Evolutionary conservation across 2,329 filamentous ascomycete genomes (phyloP), one percentile per base, ranked within the genome.

Genomic region (Clonostachys rosea): DNA sequence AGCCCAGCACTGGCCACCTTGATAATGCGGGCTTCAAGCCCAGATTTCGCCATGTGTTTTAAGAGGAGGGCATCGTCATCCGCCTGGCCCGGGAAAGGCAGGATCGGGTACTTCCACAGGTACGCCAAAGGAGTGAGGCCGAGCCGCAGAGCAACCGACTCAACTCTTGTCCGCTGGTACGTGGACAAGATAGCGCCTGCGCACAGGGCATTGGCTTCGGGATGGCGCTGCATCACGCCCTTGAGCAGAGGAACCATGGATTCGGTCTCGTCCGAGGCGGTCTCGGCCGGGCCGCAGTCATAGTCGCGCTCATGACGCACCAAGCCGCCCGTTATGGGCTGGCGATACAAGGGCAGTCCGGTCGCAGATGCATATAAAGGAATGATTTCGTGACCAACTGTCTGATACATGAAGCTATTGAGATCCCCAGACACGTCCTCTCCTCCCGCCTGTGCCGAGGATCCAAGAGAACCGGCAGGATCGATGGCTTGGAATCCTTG

Each of bases 351-450:
- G 20, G 92, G 92, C 34, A 97, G 75, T 0, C 78, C 83, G 2
- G 96, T 83, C 34, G 89, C 91, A 43, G 79, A 67, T 50, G 85
- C 84, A 63, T 96, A 97, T 14, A 96, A 77, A 3, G 91, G 90
- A 48, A 97, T 86, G 16, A 96, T 74, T 49, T 83, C 78, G 67
- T 97, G 90, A 12, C 94, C 94, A 50, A 96, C 89, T 4, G 94
- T 99, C 73, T 99, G 94, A 74, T 97, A 99, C 94, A 99, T 99
- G 83, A 94, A 97, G 71, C 91, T 96, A 67, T 99, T 90, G 57
- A 95, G 77, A 64, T 97, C 71, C 43, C 59, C 63, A 42, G 73
- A 62, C 16, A 50, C 47, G 35, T 48, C 36, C 36, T 8, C 36
- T 8, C 7, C 10, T 18, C 17, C 36, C 9, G 47, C 39, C 5